Percentiles rank a stretch among this genome's conserved stretches.
Evolutionary conservation across 1,284 basidiomycete species (phyloP).

Genomic region (Polyporus tsugae): DNA sequence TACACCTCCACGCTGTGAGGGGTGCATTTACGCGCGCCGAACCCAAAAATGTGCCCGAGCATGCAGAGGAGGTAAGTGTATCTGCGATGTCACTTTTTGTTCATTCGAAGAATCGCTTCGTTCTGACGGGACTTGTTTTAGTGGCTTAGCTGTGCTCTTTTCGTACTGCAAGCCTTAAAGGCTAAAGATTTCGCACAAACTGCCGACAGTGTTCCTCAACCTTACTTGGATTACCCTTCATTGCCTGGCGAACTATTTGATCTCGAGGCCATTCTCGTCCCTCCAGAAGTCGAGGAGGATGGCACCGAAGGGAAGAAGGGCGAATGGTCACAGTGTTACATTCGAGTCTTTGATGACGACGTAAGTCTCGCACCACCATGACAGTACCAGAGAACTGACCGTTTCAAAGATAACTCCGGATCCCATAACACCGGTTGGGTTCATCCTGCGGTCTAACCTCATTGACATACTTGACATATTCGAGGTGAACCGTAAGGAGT

Average conservation of each 20-base stretch:
- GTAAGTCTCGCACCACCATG: constrained; percentile 50
- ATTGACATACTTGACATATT: constrained; percentile 92
- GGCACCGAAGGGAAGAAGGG: constrained; percentile 77
- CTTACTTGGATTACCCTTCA: constrained; percentile 63
- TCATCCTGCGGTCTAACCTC: constrained; percentile 80
- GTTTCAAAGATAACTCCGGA: constrained; percentile 75
- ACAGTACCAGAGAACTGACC: not conserved
- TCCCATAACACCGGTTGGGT: constrained; percentile 77
- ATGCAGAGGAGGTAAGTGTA: constrained; percentile 63
- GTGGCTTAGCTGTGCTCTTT: constrained; percentile 72
- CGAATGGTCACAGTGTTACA: constrained; percentile 78
- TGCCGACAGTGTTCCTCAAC: constrained; percentile 68
- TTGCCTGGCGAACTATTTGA: constrained; percentile 64
- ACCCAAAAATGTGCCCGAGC: constrained; percentile 45
- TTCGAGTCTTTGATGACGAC: constrained; percentile 83
- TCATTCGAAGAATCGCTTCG: not conserved
- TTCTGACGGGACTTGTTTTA: constrained; percentile 37
- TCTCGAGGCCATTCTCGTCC: constrained; percentile 83
- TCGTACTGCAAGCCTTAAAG: constrained; percentile 61
- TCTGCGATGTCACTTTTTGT: not conserved
- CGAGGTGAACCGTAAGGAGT: constrained; percentile 97
- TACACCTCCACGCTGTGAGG: constrained; percentile 52
- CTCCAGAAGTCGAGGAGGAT: constrained; percentile 87
- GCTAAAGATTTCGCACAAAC: constrained; percentile 63
- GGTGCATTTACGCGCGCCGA: constrained; percentile 34